phyloP scores from a whole-genome alignment of 305 asterid species.

The Fraxinus platypoda region DNA sequence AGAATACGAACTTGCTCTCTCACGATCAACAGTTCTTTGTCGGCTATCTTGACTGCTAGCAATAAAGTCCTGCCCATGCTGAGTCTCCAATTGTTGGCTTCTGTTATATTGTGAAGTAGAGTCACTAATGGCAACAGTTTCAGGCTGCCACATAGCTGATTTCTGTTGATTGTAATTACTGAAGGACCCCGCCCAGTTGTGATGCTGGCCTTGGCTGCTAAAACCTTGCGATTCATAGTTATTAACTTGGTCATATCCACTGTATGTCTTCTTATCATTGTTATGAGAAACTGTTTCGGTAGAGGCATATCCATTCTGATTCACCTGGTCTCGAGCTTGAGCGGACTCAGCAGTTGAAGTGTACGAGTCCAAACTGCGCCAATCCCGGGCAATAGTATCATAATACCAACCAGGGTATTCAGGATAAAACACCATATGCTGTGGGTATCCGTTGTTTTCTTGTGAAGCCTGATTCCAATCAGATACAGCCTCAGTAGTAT shows the following conservation, averaged over 20 bases:
- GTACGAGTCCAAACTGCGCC: conserved; percentile 68
- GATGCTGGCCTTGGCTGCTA: conserved; percentile 46
- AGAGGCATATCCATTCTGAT: conserved; percentile 43
- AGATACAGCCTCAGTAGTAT: conserved; percentile 35
- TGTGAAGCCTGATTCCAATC: conserved; percentile 61
- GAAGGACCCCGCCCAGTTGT: conserved; percentile 49
- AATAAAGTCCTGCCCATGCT: conserved; percentile 38
- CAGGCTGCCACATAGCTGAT: conserved; percentile 47
- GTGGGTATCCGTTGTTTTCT: conserved; percentile 64
- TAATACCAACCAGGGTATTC: conserved; percentile 93
- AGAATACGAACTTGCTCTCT: conserved; percentile 35
- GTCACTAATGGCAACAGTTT: conserved; percentile 31
- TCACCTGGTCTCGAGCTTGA: conserved; percentile 49
- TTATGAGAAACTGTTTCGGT: conserved; percentile 35
- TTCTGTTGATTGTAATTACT: conserved; percentile 43
- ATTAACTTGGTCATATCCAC: conserved; percentile 35
- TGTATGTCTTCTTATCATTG: conserved; percentile 32
- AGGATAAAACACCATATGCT: conserved; percentile 87
- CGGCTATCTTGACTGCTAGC: conserved; percentile 38
- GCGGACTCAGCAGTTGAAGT: conserved; percentile 41
- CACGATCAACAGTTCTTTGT: conserved; percentile 41
- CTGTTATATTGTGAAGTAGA: conserved; percentile 40
- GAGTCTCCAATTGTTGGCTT: conserved; percentile 43
- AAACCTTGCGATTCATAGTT: conserved; percentile 40
- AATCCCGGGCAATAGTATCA: conserved; percentile 65